A percentile compares a stretch with the other conserved stretches of the same genome.
phyloP scores from a whole-genome alignment of 192 early-diverging fungal genomes.

The Thoreauomyces humboldtii region DNA sequence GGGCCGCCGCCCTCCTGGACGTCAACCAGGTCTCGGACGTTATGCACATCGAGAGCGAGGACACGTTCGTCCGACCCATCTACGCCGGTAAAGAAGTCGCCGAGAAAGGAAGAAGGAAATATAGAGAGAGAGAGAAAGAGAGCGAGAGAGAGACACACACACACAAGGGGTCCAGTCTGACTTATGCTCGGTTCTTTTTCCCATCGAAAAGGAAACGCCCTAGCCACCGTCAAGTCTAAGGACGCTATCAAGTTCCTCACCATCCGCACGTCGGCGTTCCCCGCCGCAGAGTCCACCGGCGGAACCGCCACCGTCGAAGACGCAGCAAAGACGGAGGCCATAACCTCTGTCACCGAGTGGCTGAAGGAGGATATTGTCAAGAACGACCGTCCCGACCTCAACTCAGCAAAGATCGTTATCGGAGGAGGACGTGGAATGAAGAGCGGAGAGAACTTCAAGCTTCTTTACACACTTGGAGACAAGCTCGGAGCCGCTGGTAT shows the following conservation, averaged over 20 bases:
- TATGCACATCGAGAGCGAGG: constrained; percentile 69
- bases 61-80: constrained; percentile 94
- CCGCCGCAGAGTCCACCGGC: constrained; percentile 61
- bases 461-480: constrained; percentile 91
- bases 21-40: constrained; percentile 91
- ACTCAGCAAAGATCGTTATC: constrained; percentile 82
- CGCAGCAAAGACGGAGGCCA: constrained; percentile 60
- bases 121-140: too few species aligned
- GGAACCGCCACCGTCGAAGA: constrained; percentile 63
- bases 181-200: too few species aligned
- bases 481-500: constrained; percentile 90
- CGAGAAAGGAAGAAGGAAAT: background rate
- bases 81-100: constrained; percentile 74
- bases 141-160: too few species aligned
- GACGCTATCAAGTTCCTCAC: constrained; percentile 88
- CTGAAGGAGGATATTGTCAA: constrained; percentile 85
- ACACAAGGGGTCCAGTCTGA: too few species aligned
- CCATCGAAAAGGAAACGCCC: constrained; percentile 72
- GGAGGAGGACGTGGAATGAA: constrained; percentile 95
- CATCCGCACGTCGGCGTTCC: constrained; percentile 86
- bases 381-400: constrained; percentile 93
- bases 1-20: constrained; percentile 89
- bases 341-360: constrained; percentile 63
- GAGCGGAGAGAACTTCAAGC: constrained; percentile 89
- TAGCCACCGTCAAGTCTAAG: constrained; percentile 90